These are phyloP conservation scores for Astrocystis sublimbata DNA, from an alignment of 495 filamentous ascomycete genomes.

Conservation along the genomic window DNA sequence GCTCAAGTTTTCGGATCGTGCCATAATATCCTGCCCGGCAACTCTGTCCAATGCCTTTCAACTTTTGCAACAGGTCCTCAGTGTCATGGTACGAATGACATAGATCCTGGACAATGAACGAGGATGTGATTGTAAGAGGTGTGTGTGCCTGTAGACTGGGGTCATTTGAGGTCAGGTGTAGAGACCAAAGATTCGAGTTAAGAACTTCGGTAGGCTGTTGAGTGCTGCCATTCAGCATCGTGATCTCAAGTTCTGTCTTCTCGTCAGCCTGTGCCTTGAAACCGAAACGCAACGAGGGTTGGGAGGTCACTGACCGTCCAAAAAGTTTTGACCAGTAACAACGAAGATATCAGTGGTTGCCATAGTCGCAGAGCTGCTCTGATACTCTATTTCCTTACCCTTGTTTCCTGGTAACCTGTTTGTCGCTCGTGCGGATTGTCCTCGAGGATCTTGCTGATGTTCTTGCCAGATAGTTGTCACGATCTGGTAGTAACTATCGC, in stretches of 20 bases:
- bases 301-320: conserved; percentile 44
- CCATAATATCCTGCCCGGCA: conserved; percentile 34
- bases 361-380: conserved; percentile 4
- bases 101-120: conserved; percentile 36
- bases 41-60: conserved; percentile 31
- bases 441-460: conserved; percentile 19
- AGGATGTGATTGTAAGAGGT: conserved; percentile 30
- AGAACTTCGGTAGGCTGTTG: conserved; percentile 31
- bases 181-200: conserved; percentile 36
- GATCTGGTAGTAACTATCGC: conserved; percentile 35
- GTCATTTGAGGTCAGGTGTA: conserved; percentile 33
- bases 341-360: conserved; percentile 29
- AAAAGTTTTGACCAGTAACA: conserved; percentile 42
- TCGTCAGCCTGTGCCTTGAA: conserved; percentile 3
- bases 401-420: conserved; percentile 33
- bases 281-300: not conserved
- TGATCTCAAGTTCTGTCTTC: conserved; percentile 44
- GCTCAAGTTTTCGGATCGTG: conserved; percentile 44
- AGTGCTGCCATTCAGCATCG: conserved; percentile 31
- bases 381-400: conserved; percentile 41
- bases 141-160: conserved; percentile 20
- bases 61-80: conserved; percentile 23
- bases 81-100: conserved; percentile 25
- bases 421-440: not conserved
- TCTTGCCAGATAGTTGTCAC: conserved; percentile 44